phyloP scores from a whole-genome alignment of 1,139 yeast genomes.

The Geotrichum armillariae region DNA sequence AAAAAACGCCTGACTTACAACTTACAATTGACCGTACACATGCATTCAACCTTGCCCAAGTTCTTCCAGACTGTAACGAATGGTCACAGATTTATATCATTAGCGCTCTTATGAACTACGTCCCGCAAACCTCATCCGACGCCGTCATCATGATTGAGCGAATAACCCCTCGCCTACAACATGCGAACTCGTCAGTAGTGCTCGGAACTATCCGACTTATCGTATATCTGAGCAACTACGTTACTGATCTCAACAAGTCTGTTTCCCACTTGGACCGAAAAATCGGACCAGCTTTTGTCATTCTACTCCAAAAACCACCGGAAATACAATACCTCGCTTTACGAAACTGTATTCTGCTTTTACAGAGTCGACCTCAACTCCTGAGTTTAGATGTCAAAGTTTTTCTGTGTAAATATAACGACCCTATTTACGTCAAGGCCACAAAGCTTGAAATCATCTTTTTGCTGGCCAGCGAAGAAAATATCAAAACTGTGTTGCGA shows the following conservation, averaged over 20 bases:
- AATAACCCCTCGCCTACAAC: slow-evolving; percentile 73
- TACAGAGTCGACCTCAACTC: slow-evolving; percentile 65
- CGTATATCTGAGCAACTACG: slow-evolving; percentile 71
- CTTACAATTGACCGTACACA: slow-evolving; percentile 59
- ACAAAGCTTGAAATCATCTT: slow-evolving; percentile 87
- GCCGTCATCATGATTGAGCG: slow-evolving; percentile 68
- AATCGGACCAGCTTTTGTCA: slow-evolving; percentile 69
- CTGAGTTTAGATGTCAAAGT: slow-evolving; percentile 67
- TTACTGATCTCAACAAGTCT: slow-evolving; percentile 41
- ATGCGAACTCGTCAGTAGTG: slow-evolving; percentile 80
- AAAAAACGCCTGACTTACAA: slow-evolving; percentile 49
- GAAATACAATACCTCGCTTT: slow-evolving; percentile 83
- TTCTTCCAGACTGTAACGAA: slow-evolving; percentile 61
- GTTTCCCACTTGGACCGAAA: slow-evolving; percentile 58
- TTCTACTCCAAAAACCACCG: slow-evolving; percentile 72
- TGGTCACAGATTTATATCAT: slow-evolving; percentile 81
- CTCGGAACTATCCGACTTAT: slow-evolving; percentile 73
- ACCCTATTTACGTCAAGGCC: slow-evolving; percentile 85
- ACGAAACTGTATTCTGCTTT: slow-evolving; percentile 73
- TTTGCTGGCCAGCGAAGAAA: slow-evolving; percentile 66
- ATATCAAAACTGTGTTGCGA: slow-evolving; percentile 60
- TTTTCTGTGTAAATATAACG: slow-evolving; percentile 81
- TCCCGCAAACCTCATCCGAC: slow-evolving; percentile 67
- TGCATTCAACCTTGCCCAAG: slow-evolving; percentile 52
- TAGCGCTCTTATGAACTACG: slow-evolving; percentile 64